A percentile compares a stretch with the other conserved stretches of the same genome.
These are phyloP conservation scores for Brettanomyces naardenensis DNA, from an alignment of 805 yeast genomes.

Conservation along the genomic window DNA sequence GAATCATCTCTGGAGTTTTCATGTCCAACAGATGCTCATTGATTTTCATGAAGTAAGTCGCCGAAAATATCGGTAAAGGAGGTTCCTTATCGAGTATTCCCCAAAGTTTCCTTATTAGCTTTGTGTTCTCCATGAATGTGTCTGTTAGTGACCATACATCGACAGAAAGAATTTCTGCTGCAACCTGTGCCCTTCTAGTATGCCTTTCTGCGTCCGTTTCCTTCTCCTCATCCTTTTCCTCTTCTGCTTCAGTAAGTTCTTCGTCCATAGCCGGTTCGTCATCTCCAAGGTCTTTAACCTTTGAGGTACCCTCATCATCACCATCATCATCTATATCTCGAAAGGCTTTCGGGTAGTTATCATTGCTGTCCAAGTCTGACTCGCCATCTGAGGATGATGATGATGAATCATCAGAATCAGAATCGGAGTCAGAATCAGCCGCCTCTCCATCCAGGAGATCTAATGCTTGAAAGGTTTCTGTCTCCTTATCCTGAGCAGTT, in stretches of 20 bases:
- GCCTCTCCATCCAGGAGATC: too few species aligned
- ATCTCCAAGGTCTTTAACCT: slow-evolving; percentile 11
- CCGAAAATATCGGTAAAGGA: slow-evolving; percentile 65
- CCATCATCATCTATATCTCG: slow-evolving; percentile 3
- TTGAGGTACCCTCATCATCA: slow-evolving; percentile 10
- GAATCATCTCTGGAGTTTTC: slow-evolving; percentile 72
- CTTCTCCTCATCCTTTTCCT: slow-evolving; percentile 14
- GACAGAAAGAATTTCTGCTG: slow-evolving; percentile 83
- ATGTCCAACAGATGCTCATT: slow-evolving; percentile 85
- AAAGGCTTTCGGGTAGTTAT: slow-evolving; percentile 1
- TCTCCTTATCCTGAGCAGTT: too few species aligned
- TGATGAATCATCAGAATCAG: slow-evolving; percentile 10
- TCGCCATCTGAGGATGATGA: slow-evolving; percentile 2
- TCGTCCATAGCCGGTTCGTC: slow-evolving; percentile 17
- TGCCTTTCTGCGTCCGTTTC: slow-evolving; percentile 28
- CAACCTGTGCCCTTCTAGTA: slow-evolving; percentile 48
- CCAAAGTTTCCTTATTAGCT: slow-evolving; percentile 70
- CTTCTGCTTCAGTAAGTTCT: slow-evolving; percentile 16
- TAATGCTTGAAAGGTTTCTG: too few species aligned
- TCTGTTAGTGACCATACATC: slow-evolving; percentile 94
- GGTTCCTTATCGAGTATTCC: slow-evolving; percentile 58
- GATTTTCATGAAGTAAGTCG: slow-evolving; percentile 86
- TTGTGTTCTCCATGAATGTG: slow-evolving; percentile 70
- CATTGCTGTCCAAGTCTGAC: slow-evolving; percentile 16
- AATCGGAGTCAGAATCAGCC: slow-evolving; percentile 11